Evolutionary conservation across 1,284 basidiomycete genomes (phyloP).

Genomic region (Pseudozyma flocculosa): DNA sequence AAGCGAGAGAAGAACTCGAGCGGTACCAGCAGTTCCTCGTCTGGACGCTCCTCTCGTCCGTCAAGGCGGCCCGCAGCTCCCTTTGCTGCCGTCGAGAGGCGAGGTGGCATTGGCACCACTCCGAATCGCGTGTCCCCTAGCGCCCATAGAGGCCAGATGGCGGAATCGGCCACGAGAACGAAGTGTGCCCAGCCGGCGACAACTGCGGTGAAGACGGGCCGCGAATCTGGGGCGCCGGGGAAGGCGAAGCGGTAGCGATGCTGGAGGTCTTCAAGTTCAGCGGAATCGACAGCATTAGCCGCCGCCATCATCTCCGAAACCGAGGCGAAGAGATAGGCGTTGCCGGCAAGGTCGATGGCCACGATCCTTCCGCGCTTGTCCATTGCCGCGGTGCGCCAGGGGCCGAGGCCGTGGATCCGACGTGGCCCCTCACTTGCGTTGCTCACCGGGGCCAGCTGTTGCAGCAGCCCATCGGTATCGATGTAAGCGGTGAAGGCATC

Average conservation of each 20-base stretch:
- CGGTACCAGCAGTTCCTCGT: slow-evolving; percentile 9
- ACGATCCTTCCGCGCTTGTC: not conserved
- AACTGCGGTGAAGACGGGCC: slow-evolving; percentile 4
- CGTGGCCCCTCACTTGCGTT: no score
- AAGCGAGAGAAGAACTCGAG: slow-evolving; percentile 7
- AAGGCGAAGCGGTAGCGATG: not conserved
- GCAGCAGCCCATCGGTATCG: no score
- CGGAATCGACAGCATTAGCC: no score
- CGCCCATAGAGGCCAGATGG: slow-evolving; percentile 7
- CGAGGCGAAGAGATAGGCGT: not conserved
- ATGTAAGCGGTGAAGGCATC: no score
- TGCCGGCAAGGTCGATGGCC: not conserved
- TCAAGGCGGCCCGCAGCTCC: not conserved
- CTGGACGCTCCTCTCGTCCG: not conserved
- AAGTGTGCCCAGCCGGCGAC: slow-evolving; percentile 23
- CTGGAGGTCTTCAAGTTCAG: not conserved
- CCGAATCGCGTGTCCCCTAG: slow-evolving; percentile 21
- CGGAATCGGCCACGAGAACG: slow-evolving; percentile 4
- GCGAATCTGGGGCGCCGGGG: not conserved
- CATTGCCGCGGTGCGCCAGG: no score
- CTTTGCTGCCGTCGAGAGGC: not conserved
- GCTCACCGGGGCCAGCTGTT: no score
- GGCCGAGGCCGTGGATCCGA: no score
- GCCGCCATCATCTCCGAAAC: no score
- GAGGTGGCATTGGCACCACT: slow-evolving; percentile 9